A percentile compares a stretch with the other conserved stretches of the same genome.
These are phyloP conservation scores for Septoria linicola DNA, from an alignment of 2,329 filamentous ascomycete genomes.

Conservation along the genomic window DNA sequence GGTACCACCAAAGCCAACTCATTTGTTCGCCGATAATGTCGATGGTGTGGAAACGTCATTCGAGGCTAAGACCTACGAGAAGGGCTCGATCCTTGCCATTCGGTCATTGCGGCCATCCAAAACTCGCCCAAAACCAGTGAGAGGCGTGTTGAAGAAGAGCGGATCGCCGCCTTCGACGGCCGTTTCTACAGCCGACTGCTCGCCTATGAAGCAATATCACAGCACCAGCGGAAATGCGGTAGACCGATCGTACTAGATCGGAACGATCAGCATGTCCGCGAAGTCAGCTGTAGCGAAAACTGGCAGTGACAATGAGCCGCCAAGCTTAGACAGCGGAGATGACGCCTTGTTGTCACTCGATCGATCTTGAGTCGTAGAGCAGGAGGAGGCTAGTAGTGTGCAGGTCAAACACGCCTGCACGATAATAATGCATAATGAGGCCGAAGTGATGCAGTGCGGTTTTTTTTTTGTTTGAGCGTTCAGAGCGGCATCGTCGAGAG, in stretches of 20 bases:
- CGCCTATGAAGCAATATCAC: not conserved
- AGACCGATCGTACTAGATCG: no score
- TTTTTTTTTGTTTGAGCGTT: not conserved
- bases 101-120: conserved; percentile 16
- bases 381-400: no score
- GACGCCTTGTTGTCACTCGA: no score
- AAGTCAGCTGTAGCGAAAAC: no score
- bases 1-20: not conserved
- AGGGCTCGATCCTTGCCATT: not conserved
- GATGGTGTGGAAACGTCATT: conserved; percentile 11
- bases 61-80: conserved; percentile 14
- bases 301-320: no score
- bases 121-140: conserved; percentile 19
- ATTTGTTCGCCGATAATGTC: not conserved
- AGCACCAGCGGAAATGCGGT: no score
- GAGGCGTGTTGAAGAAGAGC: conserved; percentile 25
- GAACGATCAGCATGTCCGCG: no score
- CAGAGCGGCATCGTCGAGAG: conserved; percentile 4
- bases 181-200: conserved; percentile 8
- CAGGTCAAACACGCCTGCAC: no score
- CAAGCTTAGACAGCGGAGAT: no score
- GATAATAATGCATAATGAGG: no score
- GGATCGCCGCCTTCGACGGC: conserved; percentile 8
- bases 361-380: no score
- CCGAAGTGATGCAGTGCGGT: no score